Evolutionary conservation across 768 basidiomycete genomes (phyloP).

Genomic region (Hygrocybe punicea): DNA sequence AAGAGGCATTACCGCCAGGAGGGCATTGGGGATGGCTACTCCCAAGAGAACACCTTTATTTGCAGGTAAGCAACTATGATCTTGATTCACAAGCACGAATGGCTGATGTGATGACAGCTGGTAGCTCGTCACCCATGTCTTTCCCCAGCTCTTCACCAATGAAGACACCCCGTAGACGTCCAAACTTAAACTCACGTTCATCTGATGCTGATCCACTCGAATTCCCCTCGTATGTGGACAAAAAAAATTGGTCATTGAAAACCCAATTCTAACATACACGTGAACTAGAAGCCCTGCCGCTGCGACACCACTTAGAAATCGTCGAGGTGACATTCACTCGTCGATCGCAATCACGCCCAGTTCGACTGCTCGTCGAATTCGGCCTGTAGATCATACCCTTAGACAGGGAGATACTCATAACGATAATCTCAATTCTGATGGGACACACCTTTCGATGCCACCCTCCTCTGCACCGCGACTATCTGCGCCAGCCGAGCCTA

Average conservation of each 20-base stretch:
- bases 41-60: constrained; percentile 55
- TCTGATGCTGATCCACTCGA: constrained; percentile 64
- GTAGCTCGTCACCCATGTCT: constrained; percentile 60
- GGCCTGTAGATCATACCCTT: constrained; percentile 25
- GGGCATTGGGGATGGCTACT: constrained; percentile 54
- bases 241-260: not conserved
- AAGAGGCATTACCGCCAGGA: constrained; percentile 45
- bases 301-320: constrained; percentile 62
- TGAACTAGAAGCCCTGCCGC: constrained; percentile 47
- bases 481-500: constrained; percentile 58
- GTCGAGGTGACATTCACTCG: constrained; percentile 90
- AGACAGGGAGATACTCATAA: constrained; percentile 23
- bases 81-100: not conserved
- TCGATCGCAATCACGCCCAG: constrained; percentile 59
- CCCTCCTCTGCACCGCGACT: constrained; percentile 52
- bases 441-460: constrained; percentile 53
- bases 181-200: constrained; percentile 33
- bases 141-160: constrained; percentile 63
- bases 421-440: constrained; percentile 57
- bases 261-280: not conserved
- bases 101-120: constrained; percentile 31
- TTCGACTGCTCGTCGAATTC: constrained; percentile 40
- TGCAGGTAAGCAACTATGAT: constrained; percentile 39
- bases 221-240: constrained; percentile 58
- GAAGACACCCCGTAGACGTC: constrained; percentile 45